Conservation (phyloP, 345 rosid genomes). For the Hirschfeldia incana region DNA sequence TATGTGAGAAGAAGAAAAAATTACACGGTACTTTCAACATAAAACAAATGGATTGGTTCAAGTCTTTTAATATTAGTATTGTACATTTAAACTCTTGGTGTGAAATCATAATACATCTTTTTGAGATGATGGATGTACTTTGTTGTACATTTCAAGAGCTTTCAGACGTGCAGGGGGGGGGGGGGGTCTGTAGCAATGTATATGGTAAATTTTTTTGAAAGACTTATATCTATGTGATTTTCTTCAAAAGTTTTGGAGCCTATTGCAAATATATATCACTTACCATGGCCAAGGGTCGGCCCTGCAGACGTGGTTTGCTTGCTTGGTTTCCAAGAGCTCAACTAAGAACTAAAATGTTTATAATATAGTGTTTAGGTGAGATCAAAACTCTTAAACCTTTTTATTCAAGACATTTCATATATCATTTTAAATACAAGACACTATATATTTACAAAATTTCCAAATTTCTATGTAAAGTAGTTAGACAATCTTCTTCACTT, state of each 20-base stretch:
- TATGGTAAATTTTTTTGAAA: no score
- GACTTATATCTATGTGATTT: no score
- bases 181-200: no score
- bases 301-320: no score
- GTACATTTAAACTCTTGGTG: neutral
- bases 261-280: no score
- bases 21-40: neutral
- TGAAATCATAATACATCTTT: neutral
- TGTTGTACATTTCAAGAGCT: no score
- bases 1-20: neutral
- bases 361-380: neutral
- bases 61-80: neutral
- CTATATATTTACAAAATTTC: constrained; percentile 21
- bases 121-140: neutral
- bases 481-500: neutral
- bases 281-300: no score
- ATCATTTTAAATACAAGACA: neutral
- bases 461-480: constrained; percentile 7
- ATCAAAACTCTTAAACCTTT: neutral
- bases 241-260: no score
- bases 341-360: neutral
- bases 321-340: neutral
- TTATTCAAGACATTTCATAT: constrained; percentile 11
- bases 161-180: no score
- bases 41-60: neutral